Percentiles rank a stretch among this genome's conserved stretches.
Conservation (phyloP, 139 green algal species). For the Picochlorum sp. region DNA sequence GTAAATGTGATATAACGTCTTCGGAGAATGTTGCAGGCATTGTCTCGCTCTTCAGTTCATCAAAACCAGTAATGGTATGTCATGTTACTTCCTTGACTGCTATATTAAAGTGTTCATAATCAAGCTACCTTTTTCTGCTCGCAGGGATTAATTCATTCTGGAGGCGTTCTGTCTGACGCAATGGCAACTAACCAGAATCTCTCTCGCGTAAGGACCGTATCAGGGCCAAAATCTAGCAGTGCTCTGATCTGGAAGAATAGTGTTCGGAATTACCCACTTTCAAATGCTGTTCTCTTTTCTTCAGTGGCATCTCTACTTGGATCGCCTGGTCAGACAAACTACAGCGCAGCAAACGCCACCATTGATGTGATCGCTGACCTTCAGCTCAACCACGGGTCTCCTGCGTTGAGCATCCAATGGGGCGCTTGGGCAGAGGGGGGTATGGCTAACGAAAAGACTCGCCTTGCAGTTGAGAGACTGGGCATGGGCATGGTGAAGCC, state of each 20-base stretch:
- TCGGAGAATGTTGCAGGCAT: neutral
- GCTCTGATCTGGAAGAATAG: neutral
- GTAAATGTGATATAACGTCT: constrained; percentile 19
- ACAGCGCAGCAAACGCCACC: constrained; percentile 52
- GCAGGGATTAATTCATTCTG: constrained; percentile 45
- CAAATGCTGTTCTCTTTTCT: constrained; percentile 37
- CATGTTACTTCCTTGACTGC: neutral
- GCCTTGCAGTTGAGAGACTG: constrained; percentile 43
- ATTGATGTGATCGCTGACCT: constrained; percentile 36
- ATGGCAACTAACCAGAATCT: constrained; percentile 34
- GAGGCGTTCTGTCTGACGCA: constrained; percentile 50
- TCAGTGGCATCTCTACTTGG: constrained; percentile 61
- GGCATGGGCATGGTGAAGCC: constrained; percentile 47
- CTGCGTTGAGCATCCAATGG: constrained; percentile 55
- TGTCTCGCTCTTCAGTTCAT: neutral
- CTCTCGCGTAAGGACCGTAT: constrained; percentile 16
- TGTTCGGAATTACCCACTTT: neutral
- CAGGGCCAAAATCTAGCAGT: constrained; percentile 34
- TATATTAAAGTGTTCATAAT: neutral
- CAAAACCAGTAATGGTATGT: neutral
- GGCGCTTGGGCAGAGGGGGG: constrained; percentile 70
- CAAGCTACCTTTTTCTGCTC: neutral
- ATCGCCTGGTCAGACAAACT: constrained; percentile 65
- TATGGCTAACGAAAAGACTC: constrained; percentile 49
- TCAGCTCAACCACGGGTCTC: neutral